Evolutionary conservation across 768 basidiomycete genomes (phyloP), one percentile per base, ranked within the genome.

Genomic region (Kwoniella europaea): DNA sequence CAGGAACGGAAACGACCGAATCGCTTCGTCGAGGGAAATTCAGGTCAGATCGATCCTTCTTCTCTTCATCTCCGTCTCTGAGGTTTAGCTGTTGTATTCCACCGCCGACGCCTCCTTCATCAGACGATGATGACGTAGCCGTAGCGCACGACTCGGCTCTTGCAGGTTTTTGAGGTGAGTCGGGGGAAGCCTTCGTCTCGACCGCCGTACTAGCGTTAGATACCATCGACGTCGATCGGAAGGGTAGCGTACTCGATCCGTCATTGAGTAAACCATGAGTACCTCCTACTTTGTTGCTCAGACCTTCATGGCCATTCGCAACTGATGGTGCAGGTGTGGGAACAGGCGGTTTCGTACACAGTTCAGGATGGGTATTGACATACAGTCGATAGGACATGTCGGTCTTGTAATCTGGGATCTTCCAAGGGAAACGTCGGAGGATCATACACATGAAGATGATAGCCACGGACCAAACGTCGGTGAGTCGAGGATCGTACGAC

Each of bases 371-470:
- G 43, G 94, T 91, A 75, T 91, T 88, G 74, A 98, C 91, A 80
- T 97, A 99, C 9, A 93, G 90, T 70, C 90, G 89, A 86, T 93
- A 99, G 80, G 90, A 92, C 67, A 91, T 88, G 82, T 98, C 97
- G 18, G 90, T 89, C 88, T 96, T 96, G 78, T 90, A 87, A 82
- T 99, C 97, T 12, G 97, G 96, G 67, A 98, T 91, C 84, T 94
- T 98, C 97, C 97, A 99, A 4, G 97, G 97, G 87, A 99, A 99
- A 63, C 97, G 89, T 64, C 96, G 88, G 43, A 99, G 88, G 74
- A 97, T 87, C 97, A 99, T 99, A 86, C 97, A 99, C 87, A 98
- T 89, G 86, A 99, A 98, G 79, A 99, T 99, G 84, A 99, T 93
- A 65, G 93, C 97, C 46, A 96, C 90, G 76, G 91, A 92, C 97